Base-by-base conservation (phyloP, 495 filamentous ascomycete genomes). In the Penicillium turbatum region DNA sequence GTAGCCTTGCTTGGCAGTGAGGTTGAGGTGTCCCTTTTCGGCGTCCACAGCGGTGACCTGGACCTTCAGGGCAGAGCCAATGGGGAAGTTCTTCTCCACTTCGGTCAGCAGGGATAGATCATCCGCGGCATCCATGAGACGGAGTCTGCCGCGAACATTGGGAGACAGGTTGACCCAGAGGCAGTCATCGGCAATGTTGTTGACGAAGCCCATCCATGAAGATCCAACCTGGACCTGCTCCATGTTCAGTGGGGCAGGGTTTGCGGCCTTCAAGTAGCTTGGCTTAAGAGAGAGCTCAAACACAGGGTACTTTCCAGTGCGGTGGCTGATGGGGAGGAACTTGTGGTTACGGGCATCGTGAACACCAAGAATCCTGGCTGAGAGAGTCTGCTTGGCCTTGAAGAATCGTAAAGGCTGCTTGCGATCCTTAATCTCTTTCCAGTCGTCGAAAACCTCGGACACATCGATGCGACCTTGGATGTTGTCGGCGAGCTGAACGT, bases 141-240 rank as follows among this genome's bases (percentile, higher is more conserved):
- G 82, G 41, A 98, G 81, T 45, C 90, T 79, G 53, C 93, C 93
- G 13, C 90, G 85, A 26, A 98, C 85, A 57, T 86, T 91, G n/a
- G 93, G 91, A 4, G 92, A 88, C 24, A 97, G 68, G 63, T 88
- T 96, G 42, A 92, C 84, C 92, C 92, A 97, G 17, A 93, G 73
- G 56, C 81, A 87, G 48, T 86, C 81, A 31, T 86, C 78, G 12
- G 81, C 76, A 48, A 92, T 70, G 57, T 96, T 96, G 72, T 97
- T 98, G 65, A 98, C 79, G 64, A 92, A 97, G 3, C 83, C 90
- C 43, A 92, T 71, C 72, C 83, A 85, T 0, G 71, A 80, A 10
- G 85, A 84, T 31, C 87, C 92, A 39, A 77, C 73, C 56, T 83
- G 70, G 46, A 97, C 72, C 55, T 89, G 82, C n/a, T 90, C 83